Conservation (phyloP, 176 grass and related monocot species). For the Zea luxurians region DNA sequence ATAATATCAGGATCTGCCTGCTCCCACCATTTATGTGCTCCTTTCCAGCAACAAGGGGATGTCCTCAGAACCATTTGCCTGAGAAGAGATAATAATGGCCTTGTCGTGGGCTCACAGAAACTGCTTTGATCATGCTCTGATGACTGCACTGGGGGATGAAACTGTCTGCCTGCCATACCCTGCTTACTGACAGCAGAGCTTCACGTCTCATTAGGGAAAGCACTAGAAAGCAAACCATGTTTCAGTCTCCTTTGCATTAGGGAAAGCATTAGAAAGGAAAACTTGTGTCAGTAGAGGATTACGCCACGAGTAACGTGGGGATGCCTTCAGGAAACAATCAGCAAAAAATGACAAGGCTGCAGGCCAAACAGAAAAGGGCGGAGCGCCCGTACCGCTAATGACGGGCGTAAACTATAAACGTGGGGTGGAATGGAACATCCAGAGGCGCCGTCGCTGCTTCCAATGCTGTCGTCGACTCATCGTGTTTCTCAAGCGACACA, state of each 20-base stretch:
- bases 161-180: neutral
- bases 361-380: too few relatives aligned
- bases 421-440: too few relatives aligned
- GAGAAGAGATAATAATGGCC: neutral
- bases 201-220: slow-evolving; percentile 5
- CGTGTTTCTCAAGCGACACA: too few relatives aligned
- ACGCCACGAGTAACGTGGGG: too few relatives aligned
- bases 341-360: too few relatives aligned
- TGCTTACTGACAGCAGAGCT: neutral
- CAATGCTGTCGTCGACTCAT: too few relatives aligned
- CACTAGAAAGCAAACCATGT: neutral
- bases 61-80: neutral
- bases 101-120: neutral
- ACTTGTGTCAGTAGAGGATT: neutral
- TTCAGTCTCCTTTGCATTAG: neutral
- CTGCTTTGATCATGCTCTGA: neutral
- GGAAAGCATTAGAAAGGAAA: slow-evolving; percentile 3
- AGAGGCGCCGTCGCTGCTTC: too few relatives aligned
- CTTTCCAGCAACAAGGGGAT: slow-evolving; percentile 39
- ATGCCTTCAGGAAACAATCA: too few relatives aligned
- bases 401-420: too few relatives aligned
- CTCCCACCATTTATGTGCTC: slow-evolving; percentile 8
- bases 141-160: too few relatives aligned
- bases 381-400: too few relatives aligned
- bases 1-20: neutral